Base-by-base conservation (phyloP, 202 grass and related monocot species). In the Zoysia matrella region DNA sequence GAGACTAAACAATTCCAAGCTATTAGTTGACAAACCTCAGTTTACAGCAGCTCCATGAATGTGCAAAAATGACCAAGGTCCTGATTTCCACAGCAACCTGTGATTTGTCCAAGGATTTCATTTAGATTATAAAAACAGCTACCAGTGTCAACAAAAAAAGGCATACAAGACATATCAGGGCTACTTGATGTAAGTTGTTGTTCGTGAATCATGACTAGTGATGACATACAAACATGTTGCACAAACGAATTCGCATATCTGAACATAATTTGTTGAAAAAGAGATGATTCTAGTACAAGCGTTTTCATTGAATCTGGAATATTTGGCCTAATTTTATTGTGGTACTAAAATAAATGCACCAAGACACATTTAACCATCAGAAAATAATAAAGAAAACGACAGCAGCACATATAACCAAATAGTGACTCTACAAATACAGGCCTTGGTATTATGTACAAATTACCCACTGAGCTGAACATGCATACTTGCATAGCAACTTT, bases 11-110 rank as follows among this genome's bases (percentile, higher is more conserved):
- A 57, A 57, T 5, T 57, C n/a, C 4, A 57, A 57, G 4, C 14
- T 57, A 57, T 57, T 16, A 74, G 56, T 74, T 22, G 70, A 79
- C 79, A 73, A 63, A 98, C 92, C 92, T 93, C 56, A 47, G 69
- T 60, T 78, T 90, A 82, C 16, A 80, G 66, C 54, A 77, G 92
- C 77, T 82, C 60, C 22, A 39, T 62, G 18, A 22, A 11, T 60
- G 5, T 91, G 82, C 77, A 98, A 78, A 86, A 98, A 98, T 71
- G 88, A 88, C 95, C 95, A 98, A n/a, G 92, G 95, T 69, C 92
- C 92, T 81, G 88, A 76, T 90, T 88, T 98, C 87, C 84, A 91
- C 80, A 83, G 71, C 80, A 98, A 87, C 85, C 95, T 95, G 90
- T 18, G 61, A 67, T 82, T 69, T 82, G 4, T 3, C 60, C 7